phyloP scores from a whole-genome alignment of 495 filamentous ascomycete genomes.

The Penicillium diatomitis region DNA sequence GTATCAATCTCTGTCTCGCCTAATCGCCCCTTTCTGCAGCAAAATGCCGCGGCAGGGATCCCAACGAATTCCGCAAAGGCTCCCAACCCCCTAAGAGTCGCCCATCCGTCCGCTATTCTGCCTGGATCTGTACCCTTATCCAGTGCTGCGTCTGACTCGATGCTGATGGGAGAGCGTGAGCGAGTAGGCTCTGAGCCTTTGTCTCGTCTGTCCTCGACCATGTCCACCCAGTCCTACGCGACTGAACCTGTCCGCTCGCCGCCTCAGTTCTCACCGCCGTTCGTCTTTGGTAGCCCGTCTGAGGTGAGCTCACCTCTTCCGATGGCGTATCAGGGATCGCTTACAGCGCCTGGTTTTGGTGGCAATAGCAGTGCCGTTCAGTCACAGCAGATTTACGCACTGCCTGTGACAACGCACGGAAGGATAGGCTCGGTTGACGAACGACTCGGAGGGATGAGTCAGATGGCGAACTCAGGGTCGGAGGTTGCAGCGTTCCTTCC shows the following conservation, averaged over 20 bases:
- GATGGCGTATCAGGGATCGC: too few relatives aligned
- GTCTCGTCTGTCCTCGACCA: constrained; percentile 24
- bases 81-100: not conserved
- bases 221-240: constrained; percentile 32
- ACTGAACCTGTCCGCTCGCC: constrained; percentile 29
- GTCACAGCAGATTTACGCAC: constrained; percentile 14
- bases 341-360: too few relatives aligned
- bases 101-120: constrained; percentile 36
- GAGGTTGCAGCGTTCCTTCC: constrained; percentile 13
- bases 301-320: too few relatives aligned
- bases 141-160: constrained; percentile 4
- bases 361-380: constrained; percentile 16
- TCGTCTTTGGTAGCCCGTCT: constrained; percentile 1
- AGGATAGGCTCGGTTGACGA: constrained; percentile 17
- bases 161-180: constrained; percentile 18
- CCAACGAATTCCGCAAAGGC: not conserved
- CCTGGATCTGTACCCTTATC: constrained; percentile 24
- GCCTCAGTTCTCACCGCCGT: constrained; percentile 18
- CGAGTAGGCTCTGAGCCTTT: constrained; percentile 20
- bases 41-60: not conserved
- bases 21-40: constrained; percentile 2
- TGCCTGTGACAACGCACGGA: not conserved
- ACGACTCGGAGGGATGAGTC: constrained; percentile 9
- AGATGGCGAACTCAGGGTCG: constrained; percentile 10
- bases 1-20: constrained; percentile 16